Conservation (phyloP, 139 green algal genomes). For the Tetradesmus obliquus region DNA sequence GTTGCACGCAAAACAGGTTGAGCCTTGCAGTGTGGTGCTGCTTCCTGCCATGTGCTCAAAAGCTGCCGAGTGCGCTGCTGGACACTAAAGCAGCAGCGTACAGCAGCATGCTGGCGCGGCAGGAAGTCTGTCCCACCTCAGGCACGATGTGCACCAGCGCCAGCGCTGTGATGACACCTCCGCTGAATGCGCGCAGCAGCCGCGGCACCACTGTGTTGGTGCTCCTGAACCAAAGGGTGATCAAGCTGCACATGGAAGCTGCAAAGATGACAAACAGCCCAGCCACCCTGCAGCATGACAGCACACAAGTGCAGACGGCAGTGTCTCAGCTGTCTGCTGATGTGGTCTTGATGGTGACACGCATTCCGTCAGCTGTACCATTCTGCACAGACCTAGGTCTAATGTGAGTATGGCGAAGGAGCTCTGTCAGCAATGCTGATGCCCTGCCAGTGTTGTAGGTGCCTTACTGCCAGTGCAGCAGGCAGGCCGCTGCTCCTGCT, state of each 20-base stretch:
- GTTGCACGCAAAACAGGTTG: too few species aligned
- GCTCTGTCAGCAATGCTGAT: too few species aligned
- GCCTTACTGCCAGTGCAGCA: background rate
- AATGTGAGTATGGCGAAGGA: too few species aligned
- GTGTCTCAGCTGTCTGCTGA: background rate
- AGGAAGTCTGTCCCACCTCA: background rate
- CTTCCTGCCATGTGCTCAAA: background rate
- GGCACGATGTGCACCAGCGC: slow-evolving; percentile 50
- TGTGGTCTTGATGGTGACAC: background rate
- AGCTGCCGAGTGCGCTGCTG: background rate
- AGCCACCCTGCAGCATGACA: background rate
- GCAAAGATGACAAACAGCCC: slow-evolving; percentile 31
- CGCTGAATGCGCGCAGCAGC: slow-evolving; percentile 23
- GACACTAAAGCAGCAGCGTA: too few species aligned
- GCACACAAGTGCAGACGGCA: background rate
- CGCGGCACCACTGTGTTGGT: background rate
- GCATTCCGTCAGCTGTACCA: too few species aligned
- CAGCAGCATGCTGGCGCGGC: background rate
- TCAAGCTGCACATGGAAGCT: slow-evolving; percentile 19
- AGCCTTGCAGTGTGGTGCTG: too few species aligned
- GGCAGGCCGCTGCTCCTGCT: background rate
- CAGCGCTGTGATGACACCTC: slow-evolving; percentile 30
- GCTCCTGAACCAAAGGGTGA: slow-evolving; percentile 16
- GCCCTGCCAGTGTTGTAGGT: too few species aligned
- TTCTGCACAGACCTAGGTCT: too few species aligned